Base-by-base conservation (phyloP, 2,329 filamentous ascomycete species). In the Endocalyx cinctus region DNA sequence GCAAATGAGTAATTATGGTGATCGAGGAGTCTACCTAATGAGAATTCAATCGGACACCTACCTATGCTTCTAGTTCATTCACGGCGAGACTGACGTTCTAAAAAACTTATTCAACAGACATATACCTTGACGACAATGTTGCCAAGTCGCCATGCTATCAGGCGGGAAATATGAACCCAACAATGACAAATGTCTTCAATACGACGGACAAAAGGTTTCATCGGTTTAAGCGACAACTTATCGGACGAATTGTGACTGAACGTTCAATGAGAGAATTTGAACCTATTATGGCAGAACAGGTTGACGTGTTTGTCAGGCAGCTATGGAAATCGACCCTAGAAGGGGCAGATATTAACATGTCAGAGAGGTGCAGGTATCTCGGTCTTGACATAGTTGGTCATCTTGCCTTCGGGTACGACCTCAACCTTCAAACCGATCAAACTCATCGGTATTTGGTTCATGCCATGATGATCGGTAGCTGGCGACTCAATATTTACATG, bases 231-330 rank as follows among this genome's bases (percentile, higher is more conserved):
- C 31, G 42, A 5, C 35, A 32, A 14, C 6, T 41, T 4, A 26
- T 43, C 5, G 34, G 27, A 2, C 34, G 34, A 2, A 35, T 27
- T 5, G 22, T 52, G 5, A 37, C 28, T 1, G 42, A 45, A 7
- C 27, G 37, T 13, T 27, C 43, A 1, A 39, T 50, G 19, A 34
- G 41, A 5, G 25, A 19, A 2, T 51, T 51, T 26, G 46, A 50
- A 35, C 48, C 50, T 0, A 41, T 25, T 4, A 47, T 50, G 37
- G 5, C 33, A 5, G 12, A 38, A 17, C 33, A 49, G 10, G 34
- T 50, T 7, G 37, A 46, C 12, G 34, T 41, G 10, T 48, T 44
- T 23, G 31, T 34, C 3, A 4, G 34, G 4, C 26, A 33, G 7
- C 27, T 42, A 6, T 10, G 12, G 1, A 8, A 23, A 23, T 23